phyloP scores from a whole-genome alignment of 2,329 filamentous ascomycete species.

The Xylariaceae sp. region DNA sequence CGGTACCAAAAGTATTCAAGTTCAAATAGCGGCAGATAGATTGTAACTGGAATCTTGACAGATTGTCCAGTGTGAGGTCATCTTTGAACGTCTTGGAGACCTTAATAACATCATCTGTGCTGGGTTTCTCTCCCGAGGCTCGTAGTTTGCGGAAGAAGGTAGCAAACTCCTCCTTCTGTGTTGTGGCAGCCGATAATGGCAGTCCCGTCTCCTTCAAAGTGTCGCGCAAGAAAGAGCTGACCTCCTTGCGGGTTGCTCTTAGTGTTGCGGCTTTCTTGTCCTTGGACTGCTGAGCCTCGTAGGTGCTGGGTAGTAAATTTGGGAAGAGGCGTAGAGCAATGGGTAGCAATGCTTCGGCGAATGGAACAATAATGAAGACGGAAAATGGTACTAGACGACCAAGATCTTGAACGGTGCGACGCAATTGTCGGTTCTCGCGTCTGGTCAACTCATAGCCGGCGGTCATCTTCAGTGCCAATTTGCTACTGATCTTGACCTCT shows the following conservation, averaged over 20 bases:
- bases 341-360: conserved; percentile 88
- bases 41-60: conserved; percentile 90
- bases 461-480: conserved; percentile 92
- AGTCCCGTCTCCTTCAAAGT: conserved; percentile 92
- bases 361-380: conserved; percentile 93
- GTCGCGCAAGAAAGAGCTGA: conserved; percentile 82
- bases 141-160: conserved; percentile 97
- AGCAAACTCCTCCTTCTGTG: conserved; percentile 88
- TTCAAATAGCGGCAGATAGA: conserved; percentile 99
- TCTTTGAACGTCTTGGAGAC: conserved; percentile 99
- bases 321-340: conserved; percentile 93
- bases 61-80: conserved; percentile 92
- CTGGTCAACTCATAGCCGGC: conserved; percentile 94
- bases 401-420: conserved; percentile 90
- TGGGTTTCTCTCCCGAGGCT: conserved; percentile 85
- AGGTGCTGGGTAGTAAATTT: conserved; percentile 95
- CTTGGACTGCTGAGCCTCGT: conserved; percentile 85
- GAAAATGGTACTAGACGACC: conserved; percentile 92
- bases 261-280: conserved; percentile 82
- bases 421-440: conserved; percentile 87
- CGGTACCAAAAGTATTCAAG: conserved; percentile 92
- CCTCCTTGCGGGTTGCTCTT: conserved; percentile 84
- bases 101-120: conserved; percentile 88
- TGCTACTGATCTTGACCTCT: conserved; percentile 89
- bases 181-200: conserved; percentile 76